Base-by-base conservation (phyloP, 169 alveolate genomes). In the Cyclospora cayetanensis region DNA sequence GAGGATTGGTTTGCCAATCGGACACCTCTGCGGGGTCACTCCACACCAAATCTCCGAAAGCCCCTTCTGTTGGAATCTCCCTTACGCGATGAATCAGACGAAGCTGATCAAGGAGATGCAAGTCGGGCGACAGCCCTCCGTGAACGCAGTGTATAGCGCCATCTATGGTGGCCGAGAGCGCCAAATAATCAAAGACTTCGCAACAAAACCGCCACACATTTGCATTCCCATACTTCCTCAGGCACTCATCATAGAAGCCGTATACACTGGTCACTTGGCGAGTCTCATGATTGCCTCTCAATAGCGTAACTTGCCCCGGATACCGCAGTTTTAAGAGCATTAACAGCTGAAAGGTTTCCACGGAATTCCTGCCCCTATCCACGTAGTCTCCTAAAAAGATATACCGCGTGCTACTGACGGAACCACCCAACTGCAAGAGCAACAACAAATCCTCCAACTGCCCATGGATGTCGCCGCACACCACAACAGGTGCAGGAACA, bases 381-480 rank as follows among this genome's bases (percentile, higher is more conserved):
- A 99, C 99, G 95, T 96, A 99, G 95, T 99, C 99, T 34, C 99
- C 99, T 50, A 98, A 95, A 95, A 98, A 99, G 60, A 99, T 95
- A 94, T 99, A 99, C 95, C 98, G 99, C 93, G 96, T 97, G 41
- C 98, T 94, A 93, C 98, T 99, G n/a, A 99, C 96, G 94, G 98
- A 99, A n/a, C 99, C 99, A 15, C 43, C 96, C 85, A 93, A 90
- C 82, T 91, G 94, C 90, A 98, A 98, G 90, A 98, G 97, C 87
- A 99, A 96, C 99, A 98, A 98, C 82, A 98, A 94, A 94, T 99
- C 99, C 93, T 97, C 94, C 95, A 98, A 99, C 92, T 99, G 99
- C 4, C 99, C 99, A 94, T 99, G 99, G 90, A 99, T 98, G 94
- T 99, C 99, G 39, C 99, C 99, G 93, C 98, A 99, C 35, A 99